Conservation (phyloP, 331 rosid species). For the Malus hybrid region DNA sequence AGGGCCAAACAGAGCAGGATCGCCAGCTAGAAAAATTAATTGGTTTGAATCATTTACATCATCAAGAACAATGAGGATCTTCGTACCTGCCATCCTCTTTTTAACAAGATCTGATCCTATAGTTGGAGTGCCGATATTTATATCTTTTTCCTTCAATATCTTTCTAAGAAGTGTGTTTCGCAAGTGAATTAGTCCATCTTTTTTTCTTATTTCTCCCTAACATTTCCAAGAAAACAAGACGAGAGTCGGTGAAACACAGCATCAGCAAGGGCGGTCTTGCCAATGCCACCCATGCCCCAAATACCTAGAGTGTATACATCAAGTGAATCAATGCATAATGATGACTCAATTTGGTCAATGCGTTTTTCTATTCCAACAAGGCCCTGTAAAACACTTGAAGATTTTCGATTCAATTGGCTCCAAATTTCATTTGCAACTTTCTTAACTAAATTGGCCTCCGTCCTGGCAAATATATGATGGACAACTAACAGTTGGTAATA, state of each 20-base stretch:
- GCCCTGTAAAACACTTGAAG: not conserved
- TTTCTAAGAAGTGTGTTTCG: not conserved
- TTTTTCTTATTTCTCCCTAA: not conserved
- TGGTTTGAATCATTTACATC: not conserved
- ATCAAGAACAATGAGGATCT: not conserved
- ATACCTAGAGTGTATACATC: not conserved
- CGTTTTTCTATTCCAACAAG: not conserved
- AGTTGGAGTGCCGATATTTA: too few relatives aligned
- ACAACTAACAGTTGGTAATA: not conserved
- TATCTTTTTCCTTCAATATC: not conserved
- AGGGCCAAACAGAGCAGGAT: not conserved
- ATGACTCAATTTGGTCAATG: not conserved
- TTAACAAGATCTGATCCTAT: too few relatives aligned
- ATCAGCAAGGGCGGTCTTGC: slow-evolving; percentile 11
- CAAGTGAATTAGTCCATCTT: not conserved
- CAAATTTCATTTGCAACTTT: not conserved
- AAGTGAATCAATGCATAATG: not conserved
- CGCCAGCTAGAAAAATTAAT: not conserved
- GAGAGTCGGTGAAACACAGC: not conserved
- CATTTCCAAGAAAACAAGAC: not conserved
- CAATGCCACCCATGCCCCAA: slow-evolving; percentile 16
- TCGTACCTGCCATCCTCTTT: not conserved
- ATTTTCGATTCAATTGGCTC: not conserved
- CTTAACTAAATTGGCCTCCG: slow-evolving; percentile 1
- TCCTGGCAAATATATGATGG: not conserved